A percentile compares a stretch with the other conserved stretches of the same genome.
These are phyloP conservation scores for Vaccinium corymbosum DNA, from an alignment of 148 eudicot species.

Conservation along the genomic window DNA sequence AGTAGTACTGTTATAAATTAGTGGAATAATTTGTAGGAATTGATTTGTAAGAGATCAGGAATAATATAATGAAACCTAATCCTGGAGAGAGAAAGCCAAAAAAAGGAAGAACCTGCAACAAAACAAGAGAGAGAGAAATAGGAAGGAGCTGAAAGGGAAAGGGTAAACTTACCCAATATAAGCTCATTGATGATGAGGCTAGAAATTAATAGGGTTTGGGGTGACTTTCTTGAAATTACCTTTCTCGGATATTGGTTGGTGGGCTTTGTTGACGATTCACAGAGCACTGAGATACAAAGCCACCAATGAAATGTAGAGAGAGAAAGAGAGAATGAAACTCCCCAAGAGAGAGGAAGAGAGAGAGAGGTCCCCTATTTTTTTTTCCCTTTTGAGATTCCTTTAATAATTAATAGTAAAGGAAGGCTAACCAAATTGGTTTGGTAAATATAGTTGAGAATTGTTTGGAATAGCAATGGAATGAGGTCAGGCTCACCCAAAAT, in stretches of 20 bases:
- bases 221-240: not conserved
- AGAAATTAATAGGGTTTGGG: not conserved
- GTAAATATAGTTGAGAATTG: not conserved
- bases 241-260: not conserved
- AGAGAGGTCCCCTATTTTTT: too few species aligned
- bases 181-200: conserved; percentile 4
- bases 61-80: not conserved
- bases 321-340: conserved; percentile 4
- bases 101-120: not conserved
- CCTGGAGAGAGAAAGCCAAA: conserved; percentile 15
- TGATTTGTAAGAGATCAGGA: not conserved
- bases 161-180: conserved; percentile 1
- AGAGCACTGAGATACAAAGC: conserved; percentile 6
- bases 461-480: not conserved
- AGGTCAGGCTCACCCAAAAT: not conserved
- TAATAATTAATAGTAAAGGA: too few species aligned
- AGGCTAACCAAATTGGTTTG: not conserved
- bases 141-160: not conserved
- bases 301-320: conserved; percentile 16
- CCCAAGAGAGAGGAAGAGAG: not conserved
- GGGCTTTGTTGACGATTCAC: not conserved
- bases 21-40: not conserved
- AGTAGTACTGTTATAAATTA: not conserved
- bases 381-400: too few species aligned
- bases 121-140: not conserved